Conservation (phyloP, 1,284 basidiomycete genomes). For the Cryptococcus sp. region DNA sequence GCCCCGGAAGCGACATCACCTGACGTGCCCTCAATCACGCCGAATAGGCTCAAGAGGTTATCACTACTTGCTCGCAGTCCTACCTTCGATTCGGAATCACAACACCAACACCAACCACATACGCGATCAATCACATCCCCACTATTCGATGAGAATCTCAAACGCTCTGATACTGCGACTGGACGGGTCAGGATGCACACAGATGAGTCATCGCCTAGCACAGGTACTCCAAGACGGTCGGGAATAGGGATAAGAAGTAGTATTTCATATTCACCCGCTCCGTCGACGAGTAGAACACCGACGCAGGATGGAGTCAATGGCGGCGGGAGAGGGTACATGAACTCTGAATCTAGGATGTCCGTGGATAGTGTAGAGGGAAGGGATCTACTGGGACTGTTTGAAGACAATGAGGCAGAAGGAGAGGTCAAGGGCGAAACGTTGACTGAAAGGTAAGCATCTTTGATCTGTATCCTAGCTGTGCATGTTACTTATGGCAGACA, state of each 20-base stretch:
- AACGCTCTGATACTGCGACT: background rate
- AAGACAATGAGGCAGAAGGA: background rate
- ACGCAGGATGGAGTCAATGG: background rate
- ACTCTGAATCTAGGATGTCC: background rate
- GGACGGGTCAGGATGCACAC: background rate
- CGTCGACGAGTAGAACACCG: background rate
- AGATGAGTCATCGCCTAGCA: background rate
- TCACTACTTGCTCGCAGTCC: constrained; percentile 7
- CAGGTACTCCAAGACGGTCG: background rate
- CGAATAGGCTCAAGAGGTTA: constrained; percentile 9
- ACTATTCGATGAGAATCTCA: background rate
- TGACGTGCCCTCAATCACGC: background rate
- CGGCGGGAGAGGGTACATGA: background rate
- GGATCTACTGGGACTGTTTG: background rate
- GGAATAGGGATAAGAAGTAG: constrained; percentile 7
- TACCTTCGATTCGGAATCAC: background rate
- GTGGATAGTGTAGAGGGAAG: background rate
- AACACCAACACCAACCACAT: too few species aligned
- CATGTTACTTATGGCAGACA: constrained; percentile 20
- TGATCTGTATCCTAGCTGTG: too few species aligned
- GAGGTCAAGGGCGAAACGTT: constrained; percentile 4
- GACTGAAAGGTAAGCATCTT: constrained; percentile 11
- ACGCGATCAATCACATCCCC: background rate
- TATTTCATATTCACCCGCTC: constrained; percentile 12
- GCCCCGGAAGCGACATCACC: background rate